A percentile compares a stretch with the other conserved stretches of the same genome.
phyloP scores from a whole-genome alignment of 495 filamentous ascomycete species.

The Tuber magnatum region DNA sequence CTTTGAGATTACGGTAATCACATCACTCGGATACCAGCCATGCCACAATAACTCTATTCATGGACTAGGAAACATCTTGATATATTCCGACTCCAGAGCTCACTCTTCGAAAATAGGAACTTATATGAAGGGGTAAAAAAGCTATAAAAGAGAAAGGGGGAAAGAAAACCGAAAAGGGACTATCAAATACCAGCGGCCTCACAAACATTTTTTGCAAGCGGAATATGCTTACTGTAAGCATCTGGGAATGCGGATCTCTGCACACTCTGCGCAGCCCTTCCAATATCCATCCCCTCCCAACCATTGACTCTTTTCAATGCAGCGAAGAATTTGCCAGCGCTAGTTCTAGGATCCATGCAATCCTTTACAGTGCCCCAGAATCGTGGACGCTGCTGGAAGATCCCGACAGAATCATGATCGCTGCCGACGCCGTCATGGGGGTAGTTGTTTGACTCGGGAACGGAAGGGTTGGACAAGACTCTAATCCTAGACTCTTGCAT shows the following conservation, averaged over 20 bases:
- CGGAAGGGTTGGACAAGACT: conserved; percentile 2
- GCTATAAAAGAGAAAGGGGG: not conserved
- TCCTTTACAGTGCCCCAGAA: not conserved
- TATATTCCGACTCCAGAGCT: not conserved
- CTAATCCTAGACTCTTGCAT: conserved; percentile 6
- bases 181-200: not conserved
- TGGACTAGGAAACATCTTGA: not conserved
- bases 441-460: conserved; percentile 9
- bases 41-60: not conserved
- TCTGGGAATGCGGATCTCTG: not conserved
- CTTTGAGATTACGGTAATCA: not conserved
- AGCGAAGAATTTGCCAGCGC: not conserved
- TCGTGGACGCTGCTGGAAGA: not conserved
- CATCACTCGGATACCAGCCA: not conserved
- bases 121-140: not conserved
- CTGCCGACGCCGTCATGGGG: not conserved
- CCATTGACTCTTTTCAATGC: not conserved
- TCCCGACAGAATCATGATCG: conserved; percentile 4
- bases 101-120: not conserved
- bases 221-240: not conserved
- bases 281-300: not conserved
- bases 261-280: not conserved
- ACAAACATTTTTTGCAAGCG: not conserved
- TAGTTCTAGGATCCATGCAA: not conserved
- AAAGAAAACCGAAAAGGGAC: not conserved